phyloP scores from a whole-genome alignment of 192 early-diverging fungal species.

The Rhizophagus prolifer region DNA sequence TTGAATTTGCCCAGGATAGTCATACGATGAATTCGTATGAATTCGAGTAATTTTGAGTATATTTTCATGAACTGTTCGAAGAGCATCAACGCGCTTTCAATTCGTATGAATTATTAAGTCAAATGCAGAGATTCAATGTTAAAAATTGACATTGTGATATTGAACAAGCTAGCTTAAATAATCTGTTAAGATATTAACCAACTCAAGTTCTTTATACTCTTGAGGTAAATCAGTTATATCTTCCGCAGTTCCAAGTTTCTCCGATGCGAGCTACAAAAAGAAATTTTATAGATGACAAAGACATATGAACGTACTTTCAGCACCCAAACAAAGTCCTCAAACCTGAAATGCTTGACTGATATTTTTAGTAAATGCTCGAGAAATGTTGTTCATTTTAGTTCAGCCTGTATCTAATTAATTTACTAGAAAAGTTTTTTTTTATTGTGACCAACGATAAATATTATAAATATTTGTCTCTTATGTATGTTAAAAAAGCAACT shows the following conservation, averaged over 20 bases:
- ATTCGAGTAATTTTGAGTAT: constrained; percentile 75
- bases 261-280: constrained; percentile 76
- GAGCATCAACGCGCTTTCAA: constrained; percentile 72
- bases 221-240: constrained; percentile 91
- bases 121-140: not conserved
- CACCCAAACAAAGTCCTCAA: not conserved
- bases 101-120: not conserved
- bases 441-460: too few relatives aligned
- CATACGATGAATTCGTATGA: constrained; percentile 74
- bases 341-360: not conserved
- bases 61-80: constrained; percentile 65
- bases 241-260: constrained; percentile 75
- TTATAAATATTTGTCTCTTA: too few relatives aligned
- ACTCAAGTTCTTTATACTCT: constrained; percentile 91
- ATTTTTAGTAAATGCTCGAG: not conserved
- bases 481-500: too few relatives aligned
- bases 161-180: not conserved
- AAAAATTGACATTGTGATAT: not conserved
- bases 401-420: not conserved
- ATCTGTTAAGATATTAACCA: constrained; percentile 46
- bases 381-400: not conserved
- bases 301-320: not conserved
- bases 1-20: constrained; percentile 67
- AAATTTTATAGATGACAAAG: not conserved
- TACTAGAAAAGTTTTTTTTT: not conserved